phyloP scores from a whole-genome alignment of 148 eudicot genomes.

The Rhododendron griersonianum region DNA sequence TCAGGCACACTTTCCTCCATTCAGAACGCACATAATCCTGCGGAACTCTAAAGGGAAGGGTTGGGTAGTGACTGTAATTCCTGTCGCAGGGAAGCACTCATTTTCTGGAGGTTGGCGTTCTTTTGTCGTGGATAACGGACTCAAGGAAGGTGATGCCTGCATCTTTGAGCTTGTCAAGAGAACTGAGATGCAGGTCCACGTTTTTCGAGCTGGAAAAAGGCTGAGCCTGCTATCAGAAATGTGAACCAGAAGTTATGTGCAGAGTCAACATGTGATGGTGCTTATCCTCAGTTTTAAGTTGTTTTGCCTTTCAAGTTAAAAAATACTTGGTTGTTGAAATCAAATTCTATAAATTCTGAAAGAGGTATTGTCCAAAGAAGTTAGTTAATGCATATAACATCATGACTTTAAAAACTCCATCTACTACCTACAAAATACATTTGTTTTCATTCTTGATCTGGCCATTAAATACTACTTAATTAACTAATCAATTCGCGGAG shows the following conservation, averaged over 20 bases:
- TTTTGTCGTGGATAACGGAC: not conserved
- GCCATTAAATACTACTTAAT: not conserved
- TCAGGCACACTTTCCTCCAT: not conserved
- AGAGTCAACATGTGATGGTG: not conserved
- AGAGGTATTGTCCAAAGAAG: not conserved
- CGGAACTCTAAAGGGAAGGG: not conserved
- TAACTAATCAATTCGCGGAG: not conserved
- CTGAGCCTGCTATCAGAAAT: not conserved
- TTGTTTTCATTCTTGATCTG: not conserved
- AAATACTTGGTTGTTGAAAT: not conserved
- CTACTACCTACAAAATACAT: not conserved
- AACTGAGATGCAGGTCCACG: not conserved
- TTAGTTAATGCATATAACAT: not conserved
- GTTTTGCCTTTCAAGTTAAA: not conserved
- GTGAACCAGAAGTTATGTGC: not conserved
- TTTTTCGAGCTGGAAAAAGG: not conserved
- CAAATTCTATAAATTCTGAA: not conserved
- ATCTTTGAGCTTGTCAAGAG: constrained; percentile 4
- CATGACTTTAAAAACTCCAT: not conserved
- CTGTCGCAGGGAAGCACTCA: not conserved
- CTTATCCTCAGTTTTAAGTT: not conserved
- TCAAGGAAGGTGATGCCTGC: constrained; percentile 9
- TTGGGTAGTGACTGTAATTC: constrained; percentile 1
- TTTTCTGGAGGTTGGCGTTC: constrained; percentile 7
- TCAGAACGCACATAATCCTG: not conserved